These are phyloP conservation scores for Microthlaspi erraticum DNA, from an alignment of 345 rosid genomes.

Conservation along the genomic window DNA sequence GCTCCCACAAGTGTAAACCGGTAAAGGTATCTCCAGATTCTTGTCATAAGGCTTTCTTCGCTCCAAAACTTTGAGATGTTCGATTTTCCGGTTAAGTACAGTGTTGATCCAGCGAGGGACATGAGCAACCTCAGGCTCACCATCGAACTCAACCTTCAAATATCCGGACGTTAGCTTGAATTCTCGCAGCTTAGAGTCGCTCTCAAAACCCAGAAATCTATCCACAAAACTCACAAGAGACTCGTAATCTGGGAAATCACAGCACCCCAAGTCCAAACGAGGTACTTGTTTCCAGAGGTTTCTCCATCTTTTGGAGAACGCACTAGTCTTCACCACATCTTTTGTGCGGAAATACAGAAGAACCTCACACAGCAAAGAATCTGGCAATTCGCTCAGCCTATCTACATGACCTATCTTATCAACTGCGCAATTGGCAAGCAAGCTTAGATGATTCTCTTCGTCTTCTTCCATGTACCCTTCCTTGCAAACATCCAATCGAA, in stretches of 20 bases:
- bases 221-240: background rate
- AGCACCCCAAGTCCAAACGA: background rate
- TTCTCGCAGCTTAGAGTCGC: background rate
- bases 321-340: background rate
- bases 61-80: slow-evolving; percentile 7
- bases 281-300: background rate
- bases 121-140: background rate
- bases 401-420: no score
- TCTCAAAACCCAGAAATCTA: background rate
- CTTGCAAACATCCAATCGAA: no score
- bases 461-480: background rate
- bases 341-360: background rate
- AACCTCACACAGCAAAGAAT: background rate
- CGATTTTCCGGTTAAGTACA: background rate
- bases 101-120: background rate
- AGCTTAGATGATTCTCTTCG: background rate
- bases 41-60: no score
- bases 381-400: slow-evolving; percentile 7
- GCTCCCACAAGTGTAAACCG: no score
- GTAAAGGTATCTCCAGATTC: no score
- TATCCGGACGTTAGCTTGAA: background rate
- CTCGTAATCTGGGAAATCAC: background rate
- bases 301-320: slow-evolving; percentile 17
- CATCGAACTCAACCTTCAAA: background rate
- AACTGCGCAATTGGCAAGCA: background rate